Percentiles rank a stretch among this genome's conserved stretches.
Conservation (phyloP, 768 basidiomycete genomes). For the Boletus rubroflammeus region DNA sequence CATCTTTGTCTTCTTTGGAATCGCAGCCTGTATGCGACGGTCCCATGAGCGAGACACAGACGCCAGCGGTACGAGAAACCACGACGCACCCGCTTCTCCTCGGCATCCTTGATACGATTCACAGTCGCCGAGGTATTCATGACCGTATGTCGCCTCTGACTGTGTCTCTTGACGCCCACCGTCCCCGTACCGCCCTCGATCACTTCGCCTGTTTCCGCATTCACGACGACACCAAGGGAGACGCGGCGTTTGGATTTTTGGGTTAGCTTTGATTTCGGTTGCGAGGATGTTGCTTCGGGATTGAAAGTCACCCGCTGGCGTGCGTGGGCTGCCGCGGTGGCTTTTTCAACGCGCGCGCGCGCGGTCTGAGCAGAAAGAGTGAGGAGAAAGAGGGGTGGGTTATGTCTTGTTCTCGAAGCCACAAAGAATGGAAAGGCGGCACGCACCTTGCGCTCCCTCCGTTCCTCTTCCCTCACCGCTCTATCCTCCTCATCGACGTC, state of each 20-base stretch:
- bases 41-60: background rate
- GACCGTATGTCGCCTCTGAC: conserved; percentile 65
- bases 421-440: background rate
- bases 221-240: conserved; percentile 50
- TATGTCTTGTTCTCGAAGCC: background rate
- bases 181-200: conserved; percentile 32
- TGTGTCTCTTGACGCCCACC: conserved; percentile 42
- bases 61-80: background rate
- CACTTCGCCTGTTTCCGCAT: conserved; percentile 61
- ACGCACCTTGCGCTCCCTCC: conserved; percentile 32
- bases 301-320: conserved; percentile 68
- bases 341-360: conserved; percentile 55
- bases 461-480: conserved; percentile 59
- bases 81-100: conserved; percentile 53
- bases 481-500: conserved; percentile 55
- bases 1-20: conserved; percentile 58
- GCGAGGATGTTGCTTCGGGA: conserved; percentile 40
- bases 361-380: conserved; percentile 40
- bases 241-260: conserved; percentile 44
- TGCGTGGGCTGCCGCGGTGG: conserved; percentile 62
- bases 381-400: no score
- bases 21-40: conserved; percentile 42
- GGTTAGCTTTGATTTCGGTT: conserved; percentile 23
- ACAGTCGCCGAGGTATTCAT: conserved; percentile 67
- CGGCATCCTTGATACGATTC: conserved; percentile 58